Evolutionary conservation across 169 alveolate species (phyloP).

Genomic region (Plasmodium yoelii): DNA sequence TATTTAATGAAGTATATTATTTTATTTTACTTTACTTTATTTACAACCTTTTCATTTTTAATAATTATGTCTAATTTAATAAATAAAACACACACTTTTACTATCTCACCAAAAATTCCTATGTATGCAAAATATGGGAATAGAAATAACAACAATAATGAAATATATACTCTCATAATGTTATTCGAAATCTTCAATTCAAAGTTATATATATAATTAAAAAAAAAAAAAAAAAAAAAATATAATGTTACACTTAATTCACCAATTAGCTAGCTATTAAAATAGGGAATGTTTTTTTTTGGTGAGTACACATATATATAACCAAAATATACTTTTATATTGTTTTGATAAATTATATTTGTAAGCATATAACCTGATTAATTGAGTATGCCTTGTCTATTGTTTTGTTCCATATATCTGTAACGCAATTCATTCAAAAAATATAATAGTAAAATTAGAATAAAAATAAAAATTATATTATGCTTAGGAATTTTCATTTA

Average conservation of each 20-base stretch:
- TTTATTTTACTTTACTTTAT: neutral
- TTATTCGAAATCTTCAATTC: conserved; percentile 34
- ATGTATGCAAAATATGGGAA: conserved; percentile 45
- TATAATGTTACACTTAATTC: too few species aligned
- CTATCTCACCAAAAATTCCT: conserved; percentile 62
- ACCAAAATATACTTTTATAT: too few species aligned
- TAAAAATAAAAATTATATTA: neutral
- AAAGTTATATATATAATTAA: neutral
- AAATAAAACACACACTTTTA: neutral
- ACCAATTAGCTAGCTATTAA: too few species aligned
- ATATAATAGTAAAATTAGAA: neutral
- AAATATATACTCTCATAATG: conserved; percentile 50
- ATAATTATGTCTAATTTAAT: neutral
- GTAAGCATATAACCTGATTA: conserved; percentile 45
- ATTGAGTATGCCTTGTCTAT: conserved; percentile 68
- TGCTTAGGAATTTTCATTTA: neutral
- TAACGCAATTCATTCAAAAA: neutral
- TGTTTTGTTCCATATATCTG: conserved; percentile 69
- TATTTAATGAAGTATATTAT: neutral
- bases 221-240: conserved; percentile 2
- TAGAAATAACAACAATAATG: conserved; percentile 27
- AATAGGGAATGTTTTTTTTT: too few species aligned
- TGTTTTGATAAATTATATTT: too few species aligned
- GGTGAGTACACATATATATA: too few species aligned
- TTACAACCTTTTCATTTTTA: neutral